These are phyloP conservation scores for Phaeosphaeriaceae sp. DNA, from an alignment of 2,329 filamentous ascomycete genomes.

Conservation along the genomic window DNA sequence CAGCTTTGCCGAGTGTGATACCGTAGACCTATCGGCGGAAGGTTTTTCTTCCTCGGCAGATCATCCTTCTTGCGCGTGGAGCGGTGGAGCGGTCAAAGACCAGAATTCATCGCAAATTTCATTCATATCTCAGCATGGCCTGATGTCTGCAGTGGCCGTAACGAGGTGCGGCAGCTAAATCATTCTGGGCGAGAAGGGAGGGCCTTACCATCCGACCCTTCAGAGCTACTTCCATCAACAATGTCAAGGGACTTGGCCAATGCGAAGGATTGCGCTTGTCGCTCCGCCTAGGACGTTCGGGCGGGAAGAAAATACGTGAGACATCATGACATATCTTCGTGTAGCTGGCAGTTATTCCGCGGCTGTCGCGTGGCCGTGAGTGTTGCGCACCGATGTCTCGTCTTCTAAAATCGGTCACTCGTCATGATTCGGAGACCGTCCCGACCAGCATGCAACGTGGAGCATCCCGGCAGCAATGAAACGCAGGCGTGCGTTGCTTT, in stretches of 20 bases:
- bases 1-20: constrained; percentile 13
- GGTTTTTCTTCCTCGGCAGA: constrained; percentile 3
- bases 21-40: constrained; percentile 5
- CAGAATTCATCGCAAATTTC: background rate
- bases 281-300: constrained; percentile 3
- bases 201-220: background rate
- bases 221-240: background rate
- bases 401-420: constrained; percentile 3
- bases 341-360: background rate
- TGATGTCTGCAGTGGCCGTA: constrained; percentile 29
- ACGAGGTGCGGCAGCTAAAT: constrained; percentile 20
- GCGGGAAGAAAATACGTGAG: constrained; percentile 3
- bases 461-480: constrained; percentile 16
- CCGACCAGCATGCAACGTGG: constrained; percentile 6
- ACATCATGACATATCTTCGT: background rate
- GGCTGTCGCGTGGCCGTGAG: constrained; percentile 5
- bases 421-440: constrained; percentile 8
- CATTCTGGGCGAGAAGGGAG: background rate
- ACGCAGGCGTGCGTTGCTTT: constrained; percentile 18
- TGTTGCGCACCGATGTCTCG: background rate
- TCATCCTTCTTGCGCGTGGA: constrained; percentile 12
- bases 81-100: constrained; percentile 15
- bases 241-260: constrained; percentile 14
- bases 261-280: constrained; percentile 6
- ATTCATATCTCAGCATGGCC: constrained; percentile 10